These are phyloP conservation scores for Lupinus albus DNA, from an alignment of 306 rosid genomes.

Conservation along the genomic window DNA sequence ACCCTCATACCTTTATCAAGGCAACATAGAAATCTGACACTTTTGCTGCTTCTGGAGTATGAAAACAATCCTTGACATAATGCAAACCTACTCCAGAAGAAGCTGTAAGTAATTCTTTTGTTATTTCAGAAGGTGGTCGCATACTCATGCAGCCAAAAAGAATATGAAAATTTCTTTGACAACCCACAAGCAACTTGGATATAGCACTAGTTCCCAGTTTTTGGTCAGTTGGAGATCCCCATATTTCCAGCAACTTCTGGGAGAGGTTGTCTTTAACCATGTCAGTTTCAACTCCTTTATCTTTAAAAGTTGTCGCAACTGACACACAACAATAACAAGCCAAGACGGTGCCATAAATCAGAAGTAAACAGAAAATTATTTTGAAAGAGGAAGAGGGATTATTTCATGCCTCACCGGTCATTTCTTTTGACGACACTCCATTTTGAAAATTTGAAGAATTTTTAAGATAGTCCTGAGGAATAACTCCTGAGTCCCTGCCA, in stretches of 20 bases:
- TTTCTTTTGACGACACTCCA: slow-evolving; percentile 41
- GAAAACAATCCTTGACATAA: slow-evolving; percentile 40
- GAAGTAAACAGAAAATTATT: slow-evolving; percentile 27
- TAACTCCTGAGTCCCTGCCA: slow-evolving; percentile 53
- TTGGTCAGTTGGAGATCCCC: slow-evolving; percentile 60
- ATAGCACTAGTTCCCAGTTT: slow-evolving; percentile 56
- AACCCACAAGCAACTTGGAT: slow-evolving; percentile 64
- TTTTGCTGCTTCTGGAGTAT: slow-evolving; percentile 62
- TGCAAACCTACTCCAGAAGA: slow-evolving; percentile 49
- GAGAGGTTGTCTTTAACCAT: slow-evolving; percentile 49
- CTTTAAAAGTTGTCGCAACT: slow-evolving; percentile 49
- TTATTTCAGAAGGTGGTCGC: slow-evolving; percentile 47
- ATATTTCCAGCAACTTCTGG: slow-evolving; percentile 67
- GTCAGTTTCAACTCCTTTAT: slow-evolving; percentile 55
- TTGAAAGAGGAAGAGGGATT: slow-evolving; percentile 17
- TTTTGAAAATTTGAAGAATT: slow-evolving; percentile 43
- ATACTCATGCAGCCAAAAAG: slow-evolving; percentile 71
- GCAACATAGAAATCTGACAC: slow-evolving; percentile 65
- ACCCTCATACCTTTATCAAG: slow-evolving; percentile 81
- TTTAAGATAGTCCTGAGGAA: slow-evolving; percentile 37
- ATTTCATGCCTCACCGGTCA: slow-evolving; percentile 50
- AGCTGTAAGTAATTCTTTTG: slow-evolving; percentile 47
- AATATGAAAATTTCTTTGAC: slow-evolving; percentile 68
- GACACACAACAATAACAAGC: slow-evolving; percentile 33
- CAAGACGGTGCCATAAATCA: slow-evolving; percentile 32